Conservation (phyloP, 2,329 filamentous ascomycete genomes). For the Sclerotinia nivalis region DNA sequence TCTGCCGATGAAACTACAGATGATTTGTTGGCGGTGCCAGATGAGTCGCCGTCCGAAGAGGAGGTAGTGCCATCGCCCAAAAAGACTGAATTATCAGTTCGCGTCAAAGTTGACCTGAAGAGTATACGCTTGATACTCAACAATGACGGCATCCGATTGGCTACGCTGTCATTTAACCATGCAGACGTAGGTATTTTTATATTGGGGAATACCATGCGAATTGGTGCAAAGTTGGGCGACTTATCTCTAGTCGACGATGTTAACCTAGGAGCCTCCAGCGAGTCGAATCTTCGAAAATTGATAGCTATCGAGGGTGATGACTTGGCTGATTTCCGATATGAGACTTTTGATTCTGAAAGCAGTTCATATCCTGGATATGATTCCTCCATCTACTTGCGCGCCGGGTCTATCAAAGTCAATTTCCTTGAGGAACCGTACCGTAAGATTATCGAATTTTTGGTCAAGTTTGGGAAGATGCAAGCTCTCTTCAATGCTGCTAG, state of each 20-base stretch:
- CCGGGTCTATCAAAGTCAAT: constrained; percentile 94
- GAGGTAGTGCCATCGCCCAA: constrained; percentile 33
- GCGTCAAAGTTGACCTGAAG: constrained; percentile 90
- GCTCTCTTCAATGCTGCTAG: constrained; percentile 96
- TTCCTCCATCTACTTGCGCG: constrained; percentile 83
- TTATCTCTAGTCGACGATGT: constrained; percentile 90
- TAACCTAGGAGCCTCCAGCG: constrained; percentile 80
- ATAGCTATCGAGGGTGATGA: constrained; percentile 95
- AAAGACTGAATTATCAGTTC: constrained; percentile 56
- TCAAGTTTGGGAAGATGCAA: constrained; percentile 99
- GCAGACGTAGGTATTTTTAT: constrained; percentile 90
- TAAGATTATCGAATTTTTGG: constrained; percentile 95
- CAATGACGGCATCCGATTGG: constrained; percentile 93
- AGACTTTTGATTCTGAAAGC: constrained; percentile 81
- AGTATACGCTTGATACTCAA: constrained; percentile 94
- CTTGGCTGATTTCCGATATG: constrained; percentile 94
- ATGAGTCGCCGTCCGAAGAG: constrained; percentile 19
- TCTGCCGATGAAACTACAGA: constrained; percentile 38
- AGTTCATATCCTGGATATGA: constrained; percentile 87
- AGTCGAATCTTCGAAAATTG: constrained; percentile 79
- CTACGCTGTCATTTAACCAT: constrained; percentile 88
- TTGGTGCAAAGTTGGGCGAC: constrained; percentile 84
- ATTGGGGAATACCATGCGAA: constrained; percentile 79
- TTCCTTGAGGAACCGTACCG: constrained; percentile 97
- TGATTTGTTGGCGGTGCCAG: constrained; percentile 26